phyloP scores from a whole-genome alignment of 2,329 filamentous ascomycete genomes.

The Phialemonium atrogriseum region DNA sequence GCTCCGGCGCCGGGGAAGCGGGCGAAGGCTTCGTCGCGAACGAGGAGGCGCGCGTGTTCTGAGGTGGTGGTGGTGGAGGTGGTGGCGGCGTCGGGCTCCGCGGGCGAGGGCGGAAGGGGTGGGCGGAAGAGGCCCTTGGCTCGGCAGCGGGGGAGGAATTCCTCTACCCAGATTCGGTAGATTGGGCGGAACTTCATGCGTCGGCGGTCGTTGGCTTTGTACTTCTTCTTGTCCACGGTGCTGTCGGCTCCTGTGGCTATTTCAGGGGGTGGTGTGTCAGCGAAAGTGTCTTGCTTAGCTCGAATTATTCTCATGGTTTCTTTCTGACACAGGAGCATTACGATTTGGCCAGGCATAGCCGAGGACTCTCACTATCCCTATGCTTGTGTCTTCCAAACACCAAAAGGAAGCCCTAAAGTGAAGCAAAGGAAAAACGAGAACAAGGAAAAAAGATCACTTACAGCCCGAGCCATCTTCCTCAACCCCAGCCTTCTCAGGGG shows the following conservation, averaged over 20 bases:
- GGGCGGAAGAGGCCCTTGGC: slow-evolving; percentile 25
- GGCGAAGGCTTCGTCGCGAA: slow-evolving; percentile 45
- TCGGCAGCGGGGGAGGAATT: slow-evolving; percentile 50
- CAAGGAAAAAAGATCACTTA: no score
- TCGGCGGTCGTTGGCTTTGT: slow-evolving; percentile 48
- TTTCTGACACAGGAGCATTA: no score
- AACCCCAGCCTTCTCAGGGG: slow-evolving; percentile 15
- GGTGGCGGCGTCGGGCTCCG: slow-evolving; percentile 1
- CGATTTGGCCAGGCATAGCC: no score
- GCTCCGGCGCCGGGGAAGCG: slow-evolving; percentile 34
- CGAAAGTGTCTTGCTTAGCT: no score
- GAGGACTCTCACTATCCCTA: no score
- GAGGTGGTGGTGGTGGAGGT: neutral
- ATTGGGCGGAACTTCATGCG: slow-evolving; percentile 46
- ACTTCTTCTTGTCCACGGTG: no score
- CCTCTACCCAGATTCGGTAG: slow-evolving; percentile 53
- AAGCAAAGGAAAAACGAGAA: no score
- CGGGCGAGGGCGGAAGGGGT: slow-evolving; percentile 11
- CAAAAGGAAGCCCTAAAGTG: no score
- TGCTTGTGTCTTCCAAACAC: no score
- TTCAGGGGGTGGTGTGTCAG: no score
- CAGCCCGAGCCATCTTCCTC: slow-evolving; percentile 20
- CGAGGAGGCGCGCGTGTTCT: slow-evolving; percentile 27
- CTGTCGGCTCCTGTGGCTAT: no score
- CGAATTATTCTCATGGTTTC: no score